Conservation (phyloP, 2,329 filamentous ascomycete species). For the Saccharata proteae region DNA sequence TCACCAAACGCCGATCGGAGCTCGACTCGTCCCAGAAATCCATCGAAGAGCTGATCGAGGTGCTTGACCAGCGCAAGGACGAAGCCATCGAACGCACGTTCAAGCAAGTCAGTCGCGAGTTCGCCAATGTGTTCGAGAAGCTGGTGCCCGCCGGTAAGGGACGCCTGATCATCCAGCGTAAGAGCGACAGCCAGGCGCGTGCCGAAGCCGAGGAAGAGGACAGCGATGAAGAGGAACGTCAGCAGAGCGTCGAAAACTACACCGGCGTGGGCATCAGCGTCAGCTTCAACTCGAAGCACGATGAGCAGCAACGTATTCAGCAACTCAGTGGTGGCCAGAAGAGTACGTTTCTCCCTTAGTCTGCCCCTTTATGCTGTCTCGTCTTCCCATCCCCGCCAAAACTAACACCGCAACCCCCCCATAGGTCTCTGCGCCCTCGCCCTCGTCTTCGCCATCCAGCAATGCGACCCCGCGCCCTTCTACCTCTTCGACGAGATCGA, state of each 20-base stretch:
- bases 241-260: conserved; percentile 73
- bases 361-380: conserved; percentile 1
- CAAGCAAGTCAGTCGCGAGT: conserved; percentile 92
- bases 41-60: conserved; percentile 84
- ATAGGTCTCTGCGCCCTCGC: conserved; percentile 88
- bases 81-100: conserved; percentile 97
- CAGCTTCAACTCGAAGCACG: conserved; percentile 96
- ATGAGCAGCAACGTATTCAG: conserved; percentile 96
- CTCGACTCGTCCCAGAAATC: conserved; percentile 75
- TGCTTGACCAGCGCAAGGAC: conserved; percentile 90
- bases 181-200: conserved; percentile 55
- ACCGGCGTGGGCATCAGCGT: conserved; percentile 93
- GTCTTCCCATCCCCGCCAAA: not conserved
- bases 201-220: conserved; percentile 54
- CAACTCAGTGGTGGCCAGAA: conserved; percentile 96
- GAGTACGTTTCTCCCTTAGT: conserved; percentile 48
- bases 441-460: conserved; percentile 96
- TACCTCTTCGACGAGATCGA: conserved; percentile 99
- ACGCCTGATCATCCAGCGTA: conserved; percentile 81
- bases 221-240: conserved; percentile 27
- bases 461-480: conserved; percentile 93
- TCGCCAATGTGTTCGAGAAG: conserved; percentile 84
- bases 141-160: conserved; percentile 90
- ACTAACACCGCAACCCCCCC: conserved; percentile 9
- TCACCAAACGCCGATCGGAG: conserved; percentile 74